phyloP scores from a whole-genome alignment of 305 asterid genomes.

The Fraxinus paxiana region DNA sequence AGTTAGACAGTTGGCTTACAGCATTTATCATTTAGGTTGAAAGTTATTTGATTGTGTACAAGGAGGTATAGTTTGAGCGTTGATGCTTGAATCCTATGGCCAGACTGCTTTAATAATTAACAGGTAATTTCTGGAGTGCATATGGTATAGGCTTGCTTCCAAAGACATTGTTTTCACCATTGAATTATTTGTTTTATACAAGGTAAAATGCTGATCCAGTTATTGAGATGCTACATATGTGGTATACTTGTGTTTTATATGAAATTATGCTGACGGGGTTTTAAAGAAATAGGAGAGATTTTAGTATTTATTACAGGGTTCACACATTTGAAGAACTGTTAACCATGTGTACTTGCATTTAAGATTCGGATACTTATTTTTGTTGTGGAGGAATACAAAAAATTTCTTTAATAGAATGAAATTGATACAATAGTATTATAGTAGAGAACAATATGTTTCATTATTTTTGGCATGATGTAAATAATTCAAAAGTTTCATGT shows the following conservation, averaged over 20 bases:
- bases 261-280: background rate
- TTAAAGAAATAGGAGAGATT: background rate
- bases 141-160: background rate
- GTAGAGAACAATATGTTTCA: background rate
- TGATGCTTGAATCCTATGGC: background rate
- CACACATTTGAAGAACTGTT: background rate
- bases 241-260: background rate
- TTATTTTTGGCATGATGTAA: background rate
- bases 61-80: background rate
- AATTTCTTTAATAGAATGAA: background rate
- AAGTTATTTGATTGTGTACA: background rate
- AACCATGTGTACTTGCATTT: background rate
- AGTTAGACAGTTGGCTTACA: background rate
- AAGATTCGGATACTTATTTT: background rate
- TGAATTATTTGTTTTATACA: background rate
- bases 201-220: background rate
- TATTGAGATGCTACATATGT: background rate
- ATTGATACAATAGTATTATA: background rate
- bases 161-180: background rate
- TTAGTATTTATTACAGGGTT: background rate
- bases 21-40: background rate
- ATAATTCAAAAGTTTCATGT: background rate
- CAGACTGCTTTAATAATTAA: background rate
- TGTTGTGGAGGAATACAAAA: background rate
- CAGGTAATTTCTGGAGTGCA: background rate